These are phyloP conservation scores for Tothia fuscella DNA, from an alignment of 2,329 filamentous ascomycete species.

Conservation along the genomic window DNA sequence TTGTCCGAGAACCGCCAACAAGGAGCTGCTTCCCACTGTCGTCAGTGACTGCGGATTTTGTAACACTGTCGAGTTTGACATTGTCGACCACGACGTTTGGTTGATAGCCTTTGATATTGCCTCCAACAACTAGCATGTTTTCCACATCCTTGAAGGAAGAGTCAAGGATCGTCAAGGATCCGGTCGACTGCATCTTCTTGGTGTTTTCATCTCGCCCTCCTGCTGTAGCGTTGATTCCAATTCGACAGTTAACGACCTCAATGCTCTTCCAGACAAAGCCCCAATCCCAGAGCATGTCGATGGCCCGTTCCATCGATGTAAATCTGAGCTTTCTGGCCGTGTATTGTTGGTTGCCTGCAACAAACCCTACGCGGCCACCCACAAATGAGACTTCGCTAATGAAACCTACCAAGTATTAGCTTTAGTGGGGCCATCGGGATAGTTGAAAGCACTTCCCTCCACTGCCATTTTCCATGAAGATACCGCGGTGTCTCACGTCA, in stretches of 20 bases:
- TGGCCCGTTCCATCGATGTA: too few relatives aligned
- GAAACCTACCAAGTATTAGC: too few relatives aligned
- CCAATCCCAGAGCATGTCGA: conserved; percentile 3
- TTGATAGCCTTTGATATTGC: background rate
- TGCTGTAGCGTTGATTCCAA: too few relatives aligned
- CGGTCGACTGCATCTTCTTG: too few relatives aligned
- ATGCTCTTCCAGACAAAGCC: conserved; percentile 3
- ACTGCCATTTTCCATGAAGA: conserved; percentile 77
- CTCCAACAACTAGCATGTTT: background rate
- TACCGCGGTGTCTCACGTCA: conserved; percentile 57
- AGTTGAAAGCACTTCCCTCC: too few relatives aligned
- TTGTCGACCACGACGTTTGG: conserved; percentile 1
- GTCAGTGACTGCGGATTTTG: background rate
- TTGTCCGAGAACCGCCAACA: background rate
- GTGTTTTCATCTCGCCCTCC: background rate
- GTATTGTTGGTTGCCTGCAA: too few relatives aligned
- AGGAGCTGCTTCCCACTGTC: background rate
- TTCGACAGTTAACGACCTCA: background rate
- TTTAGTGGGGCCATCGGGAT: too few relatives aligned
- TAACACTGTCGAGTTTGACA: background rate
- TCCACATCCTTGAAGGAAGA: background rate
- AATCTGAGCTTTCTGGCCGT: too few relatives aligned
- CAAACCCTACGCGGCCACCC: too few relatives aligned
- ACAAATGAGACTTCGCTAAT: too few relatives aligned
- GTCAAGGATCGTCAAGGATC: background rate